phyloP scores from a whole-genome alignment of 495 filamentous ascomycete species.

The Amniculicola lignicola region DNA sequence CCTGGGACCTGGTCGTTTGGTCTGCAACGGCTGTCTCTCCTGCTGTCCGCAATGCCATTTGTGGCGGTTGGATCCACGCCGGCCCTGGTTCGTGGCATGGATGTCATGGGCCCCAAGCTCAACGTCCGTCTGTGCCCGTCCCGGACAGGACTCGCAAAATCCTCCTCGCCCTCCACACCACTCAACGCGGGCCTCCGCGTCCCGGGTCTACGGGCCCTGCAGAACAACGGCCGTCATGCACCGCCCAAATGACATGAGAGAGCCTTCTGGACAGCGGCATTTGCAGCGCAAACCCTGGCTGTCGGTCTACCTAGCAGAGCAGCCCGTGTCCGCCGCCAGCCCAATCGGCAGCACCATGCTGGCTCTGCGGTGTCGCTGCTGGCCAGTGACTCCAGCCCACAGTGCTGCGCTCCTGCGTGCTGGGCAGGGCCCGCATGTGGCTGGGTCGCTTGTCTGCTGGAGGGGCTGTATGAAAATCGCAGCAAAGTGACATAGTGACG shows the following conservation, averaged over 20 bases:
- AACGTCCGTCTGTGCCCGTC: constrained; percentile 16
- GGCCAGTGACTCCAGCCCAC: too few relatives aligned
- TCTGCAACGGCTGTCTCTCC: background rate
- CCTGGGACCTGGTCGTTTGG: constrained; percentile 1
- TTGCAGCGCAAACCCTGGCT: constrained; percentile 25
- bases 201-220: constrained; percentile 26
- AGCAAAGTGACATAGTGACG: too few relatives aligned
- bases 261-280: constrained; percentile 5
- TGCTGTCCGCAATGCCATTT: background rate
- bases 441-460: too few relatives aligned
- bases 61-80: constrained; percentile 8
- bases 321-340: too few relatives aligned
- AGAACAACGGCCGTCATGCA: constrained; percentile 28
- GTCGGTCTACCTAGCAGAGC: constrained; percentile 5
- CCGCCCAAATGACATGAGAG: constrained; percentile 1
- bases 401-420: too few relatives aligned
- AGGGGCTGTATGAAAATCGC: too few relatives aligned
- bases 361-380: too few relatives aligned
- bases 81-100: background rate
- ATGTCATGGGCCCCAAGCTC: background rate
- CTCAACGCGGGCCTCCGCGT: constrained; percentile 16
- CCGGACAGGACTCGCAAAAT: constrained; percentile 6
- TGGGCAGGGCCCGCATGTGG: too few relatives aligned
- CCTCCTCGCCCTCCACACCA: constrained; percentile 13
- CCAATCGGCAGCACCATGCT: constrained; percentile 9